Evolutionary conservation across 495 filamentous ascomycete genomes (phyloP).

Genomic region (Aspergillus coremiiformis): DNA sequence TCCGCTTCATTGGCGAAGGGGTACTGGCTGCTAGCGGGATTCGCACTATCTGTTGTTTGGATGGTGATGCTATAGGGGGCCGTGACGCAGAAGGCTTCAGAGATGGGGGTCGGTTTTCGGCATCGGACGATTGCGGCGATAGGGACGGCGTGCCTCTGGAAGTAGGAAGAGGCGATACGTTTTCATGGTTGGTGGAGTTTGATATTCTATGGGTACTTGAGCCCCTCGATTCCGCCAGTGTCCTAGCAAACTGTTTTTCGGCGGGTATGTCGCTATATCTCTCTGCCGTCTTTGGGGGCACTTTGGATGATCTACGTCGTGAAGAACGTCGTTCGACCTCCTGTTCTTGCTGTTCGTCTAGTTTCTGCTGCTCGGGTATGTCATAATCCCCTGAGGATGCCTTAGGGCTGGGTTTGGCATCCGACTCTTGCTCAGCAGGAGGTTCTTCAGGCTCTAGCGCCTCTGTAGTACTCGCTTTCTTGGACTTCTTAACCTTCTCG

Average conservation of each 20-base stretch:
- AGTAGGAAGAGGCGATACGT: constrained; percentile 29
- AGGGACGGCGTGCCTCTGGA: constrained; percentile 44
- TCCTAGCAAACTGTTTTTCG: constrained; percentile 34
- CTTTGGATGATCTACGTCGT: constrained; percentile 23
- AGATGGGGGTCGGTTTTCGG: constrained; percentile 68
- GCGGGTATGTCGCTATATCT: constrained; percentile 40
- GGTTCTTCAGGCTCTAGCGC: neutral
- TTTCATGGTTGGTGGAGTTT: constrained; percentile 7
- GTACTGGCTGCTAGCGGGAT: constrained; percentile 48
- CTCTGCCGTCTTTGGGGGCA: constrained; percentile 38
- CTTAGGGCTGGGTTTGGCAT: constrained; percentile 1
- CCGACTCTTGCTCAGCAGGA: constrained; percentile 13
- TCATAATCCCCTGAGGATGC: constrained; percentile 9
- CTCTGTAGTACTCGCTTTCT: constrained; percentile 13
- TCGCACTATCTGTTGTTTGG: constrained; percentile 30
- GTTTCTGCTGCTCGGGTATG: constrained; percentile 21
- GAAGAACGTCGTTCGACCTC: constrained; percentile 14
- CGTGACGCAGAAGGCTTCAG: constrained; percentile 43
- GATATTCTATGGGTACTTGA: constrained; percentile 9
- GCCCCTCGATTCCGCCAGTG: constrained; percentile 19
- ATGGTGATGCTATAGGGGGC: constrained; percentile 28
- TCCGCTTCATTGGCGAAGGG: constrained; percentile 64
- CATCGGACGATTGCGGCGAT: constrained; percentile 72
- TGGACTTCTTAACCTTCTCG: constrained; percentile 39
- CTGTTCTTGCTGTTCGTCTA: constrained; percentile 17